These are phyloP conservation scores for Paraglomus occultum DNA, from an alignment of 192 early-diverging fungal genomes.

Conservation along the genomic window DNA sequence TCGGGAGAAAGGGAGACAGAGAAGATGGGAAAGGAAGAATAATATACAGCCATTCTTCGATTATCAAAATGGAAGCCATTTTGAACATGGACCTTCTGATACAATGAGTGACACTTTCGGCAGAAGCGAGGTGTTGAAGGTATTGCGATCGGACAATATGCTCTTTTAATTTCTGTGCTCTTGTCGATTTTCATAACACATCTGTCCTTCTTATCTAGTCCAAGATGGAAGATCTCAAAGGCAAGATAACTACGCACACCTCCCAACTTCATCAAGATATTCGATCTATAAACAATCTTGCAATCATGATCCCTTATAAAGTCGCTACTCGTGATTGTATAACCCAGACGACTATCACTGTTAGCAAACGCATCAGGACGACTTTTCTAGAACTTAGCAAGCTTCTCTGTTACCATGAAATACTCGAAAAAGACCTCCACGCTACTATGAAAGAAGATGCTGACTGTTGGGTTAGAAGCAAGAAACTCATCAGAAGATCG, in stretches of 20 bases:
- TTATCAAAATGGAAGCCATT: no score
- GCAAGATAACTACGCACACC: conserved; percentile 18
- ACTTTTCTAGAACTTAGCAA: conserved; percentile 59
- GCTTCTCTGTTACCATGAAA: conserved; percentile 70
- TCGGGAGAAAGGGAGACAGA: background rate
- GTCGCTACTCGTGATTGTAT: conserved; percentile 62
- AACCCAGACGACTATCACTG: conserved; percentile 52
- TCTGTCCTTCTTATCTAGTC: conserved; percentile 1
- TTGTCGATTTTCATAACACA: background rate
- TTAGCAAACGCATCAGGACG: conserved; percentile 54
- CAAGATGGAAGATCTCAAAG: conserved; percentile 23
- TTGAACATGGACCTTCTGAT: background rate
- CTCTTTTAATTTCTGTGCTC: background rate
- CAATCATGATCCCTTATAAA: conserved; percentile 65
- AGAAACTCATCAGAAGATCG: background rate
- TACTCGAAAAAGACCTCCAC: conserved; percentile 51
- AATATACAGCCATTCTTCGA: no score
- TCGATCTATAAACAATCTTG: conserved; percentile 62
- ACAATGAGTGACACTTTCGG: conserved; percentile 3
- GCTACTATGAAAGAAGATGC: conserved; percentile 23
- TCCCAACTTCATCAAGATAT: conserved; percentile 50
- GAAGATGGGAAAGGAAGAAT: background rate
- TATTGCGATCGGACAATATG: background rate
- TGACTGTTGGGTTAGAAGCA: conserved; percentile 23
- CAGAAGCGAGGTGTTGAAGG: conserved; percentile 12